Evolutionary conservation across 257 asterid species (phyloP), one percentile per base, ranked within the genome.

Genomic region (Fraxinus excelsior): DNA sequence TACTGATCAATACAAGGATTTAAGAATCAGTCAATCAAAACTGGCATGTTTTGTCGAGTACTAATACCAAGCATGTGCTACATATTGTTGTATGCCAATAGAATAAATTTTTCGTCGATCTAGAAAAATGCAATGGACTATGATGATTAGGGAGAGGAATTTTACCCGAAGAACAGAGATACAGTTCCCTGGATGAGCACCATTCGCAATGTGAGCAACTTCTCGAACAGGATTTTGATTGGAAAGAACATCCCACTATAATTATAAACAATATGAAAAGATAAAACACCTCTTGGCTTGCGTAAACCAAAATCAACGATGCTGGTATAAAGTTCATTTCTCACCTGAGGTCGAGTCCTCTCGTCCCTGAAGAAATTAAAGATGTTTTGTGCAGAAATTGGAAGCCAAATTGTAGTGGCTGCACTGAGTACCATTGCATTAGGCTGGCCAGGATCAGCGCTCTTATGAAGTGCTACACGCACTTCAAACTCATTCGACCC

Each of bases 241-340:
- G 31, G 96, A 90, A 68, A 96, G 94, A 12, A 91, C 98, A 85
- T 96, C 99, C 99, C 98, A 96, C 99, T 96, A 73, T 75, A 71
- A 2, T 74, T 37, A 31, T 21, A 13, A 32, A 31, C 40, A 26
- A 21, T 58, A 65, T 64, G 65, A 26, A 46, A 37, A 51, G 14
- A 62, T 18, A 9, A 70, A 68, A 26, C 35, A 11, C 2, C 3
- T 1, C 35, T 23, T 10, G 35, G 26, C 68, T 23, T 26, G 21
- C 46, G 11, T 37, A 13, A 32, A 0, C 18, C 14, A 71, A n/a
- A 40, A 37, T 3, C n/a, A 42, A 18, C 5, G 19, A 44, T 70
- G 42, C 19, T 3, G 32, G 35, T 42, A 13, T 11, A 44, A 44
- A 71, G 65, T 40, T 29, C 46, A 46, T 10, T 35, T 14, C 21